Conservation (phyloP, 352 stramenopile species). For the Globisporangium camurandrum region DNA sequence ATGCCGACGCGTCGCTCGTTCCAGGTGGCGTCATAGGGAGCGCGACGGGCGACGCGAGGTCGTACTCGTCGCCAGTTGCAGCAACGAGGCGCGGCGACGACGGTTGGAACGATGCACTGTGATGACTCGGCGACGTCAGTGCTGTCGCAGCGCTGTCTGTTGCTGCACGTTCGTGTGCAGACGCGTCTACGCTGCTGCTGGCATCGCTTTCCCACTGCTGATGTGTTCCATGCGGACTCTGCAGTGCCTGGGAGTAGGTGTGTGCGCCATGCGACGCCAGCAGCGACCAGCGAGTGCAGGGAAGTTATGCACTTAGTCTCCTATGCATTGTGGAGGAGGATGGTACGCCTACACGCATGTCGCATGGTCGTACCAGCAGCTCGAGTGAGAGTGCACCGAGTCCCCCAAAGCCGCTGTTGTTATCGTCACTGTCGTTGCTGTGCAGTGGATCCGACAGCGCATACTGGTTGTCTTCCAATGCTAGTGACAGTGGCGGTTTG, state of each 20-base stretch:
- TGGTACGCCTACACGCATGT: background rate
- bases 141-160: no score
- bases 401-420: conserved; percentile 1
- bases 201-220: conserved; percentile 41
- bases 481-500: conserved; percentile 1
- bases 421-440: background rate
- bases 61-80: conserved; percentile 44
- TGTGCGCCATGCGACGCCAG: no score
- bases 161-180: background rate
- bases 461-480: conserved; percentile 22
- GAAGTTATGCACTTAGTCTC: no score
- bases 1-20: background rate
- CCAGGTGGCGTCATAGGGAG: conserved; percentile 36
- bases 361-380: conserved; percentile 28
- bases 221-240: conserved; percentile 57
- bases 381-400: conserved; percentile 37
- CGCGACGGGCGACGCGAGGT: conserved; percentile 54
- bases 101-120: conserved; percentile 25
- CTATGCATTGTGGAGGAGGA: no score
- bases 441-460: conserved; percentile 6
- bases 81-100: conserved; percentile 28
- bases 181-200: conserved; percentile 5
- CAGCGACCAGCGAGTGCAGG: no score
- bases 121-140: conserved; percentile 36
- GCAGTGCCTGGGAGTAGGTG: conserved; percentile 44